Base-by-base conservation (phyloP, 2,329 filamentous ascomycete genomes). In the Hyphodiscus sp. region DNA sequence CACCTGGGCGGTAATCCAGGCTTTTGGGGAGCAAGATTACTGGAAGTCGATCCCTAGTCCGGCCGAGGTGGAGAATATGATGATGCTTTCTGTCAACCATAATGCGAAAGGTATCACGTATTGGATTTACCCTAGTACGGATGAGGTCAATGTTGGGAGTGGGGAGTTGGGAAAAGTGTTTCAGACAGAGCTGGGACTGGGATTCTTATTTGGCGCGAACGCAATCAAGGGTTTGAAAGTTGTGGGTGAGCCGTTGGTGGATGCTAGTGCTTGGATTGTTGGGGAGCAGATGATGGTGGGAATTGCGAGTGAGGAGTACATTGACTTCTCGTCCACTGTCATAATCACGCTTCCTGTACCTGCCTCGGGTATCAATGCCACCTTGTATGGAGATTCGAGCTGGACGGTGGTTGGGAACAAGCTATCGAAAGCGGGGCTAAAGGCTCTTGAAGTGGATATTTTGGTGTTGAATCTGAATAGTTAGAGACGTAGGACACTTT, bases 1-100 rank as follows among this genome's bases (percentile, higher is more conserved):
- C 0, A 67, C 74, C 18, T 80, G 77, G 77, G 70, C 71, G 20
- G 75, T 76, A 2, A 70, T 76, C 3, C 76, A 79, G 62, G 75
- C 71, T 0, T 80, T 79, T 60, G 74, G 69, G 2, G 71, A 73
- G 26, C 68, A 72, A 49, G 67, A 70, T 3, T 79, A 74, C 56
- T 80, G 77, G 76, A 54, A 59, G 9, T 63, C 74, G 4, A 71
- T 71, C 50, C 76, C 76, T 4, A 77, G 71, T 2, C 60, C 64
- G 0, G 66, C 59, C 0, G 77, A 79, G 60, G 72, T 74, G 50
- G 68, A 70, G 30, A 73, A 70, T 2, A 77, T 78, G 75, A 72
- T 68, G 46, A 65, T 77, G 54, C 58, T 79, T 13, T 68, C 68
- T 45, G 59, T 79, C 46, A 78, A 77, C 56, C 75, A 78, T 57